A percentile compares a stretch with the other conserved stretches of the same genome.
Conservation (phyloP, 306 rosid genomes). For the Herpetospermum pedunculosum region DNA sequence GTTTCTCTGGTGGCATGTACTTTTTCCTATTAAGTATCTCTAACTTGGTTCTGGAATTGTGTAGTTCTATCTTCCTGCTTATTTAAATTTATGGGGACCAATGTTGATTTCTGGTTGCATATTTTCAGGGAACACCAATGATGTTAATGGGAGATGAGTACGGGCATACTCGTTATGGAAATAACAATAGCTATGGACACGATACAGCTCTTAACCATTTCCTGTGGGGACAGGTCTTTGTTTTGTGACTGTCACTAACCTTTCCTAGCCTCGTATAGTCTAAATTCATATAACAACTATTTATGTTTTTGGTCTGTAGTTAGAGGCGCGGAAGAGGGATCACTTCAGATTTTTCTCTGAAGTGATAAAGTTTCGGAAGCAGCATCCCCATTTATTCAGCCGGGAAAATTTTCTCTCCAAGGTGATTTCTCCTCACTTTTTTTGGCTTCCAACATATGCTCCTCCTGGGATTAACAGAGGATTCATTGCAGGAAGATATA, state of each 20-base stretch:
- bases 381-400: constrained; percentile 33
- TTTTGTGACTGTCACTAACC: not conserved
- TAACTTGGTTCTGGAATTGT: not conserved
- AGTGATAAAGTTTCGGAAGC: constrained; percentile 52
- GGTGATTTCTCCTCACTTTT: constrained; percentile 28
- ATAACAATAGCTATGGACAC: constrained; percentile 94
- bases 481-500: constrained; percentile 49
- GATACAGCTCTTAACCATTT: constrained; percentile 67
- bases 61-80: not conserved
- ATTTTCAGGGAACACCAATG: constrained; percentile 82
- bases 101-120: constrained; percentile 22
- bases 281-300: constrained; percentile 1
- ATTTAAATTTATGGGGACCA: constrained; percentile 7
- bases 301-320: constrained; percentile 31
- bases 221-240: constrained; percentile 64
- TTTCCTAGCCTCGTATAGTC: constrained; percentile 14
- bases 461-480: constrained; percentile 14
- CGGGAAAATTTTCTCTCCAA: constrained; percentile 57
- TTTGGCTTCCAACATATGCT: not conserved
- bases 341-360: constrained; percentile 81
- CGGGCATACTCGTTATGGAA: constrained; percentile 81
- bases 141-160: constrained; percentile 98
- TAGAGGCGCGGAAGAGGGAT: constrained; percentile 42
- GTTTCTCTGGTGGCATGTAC: not conserved
- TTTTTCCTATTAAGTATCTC: not conserved